These are phyloP conservation scores for Xylariomycetidae sp. DNA, from an alignment of 2,329 filamentous ascomycete genomes.

Conservation along the genomic window DNA sequence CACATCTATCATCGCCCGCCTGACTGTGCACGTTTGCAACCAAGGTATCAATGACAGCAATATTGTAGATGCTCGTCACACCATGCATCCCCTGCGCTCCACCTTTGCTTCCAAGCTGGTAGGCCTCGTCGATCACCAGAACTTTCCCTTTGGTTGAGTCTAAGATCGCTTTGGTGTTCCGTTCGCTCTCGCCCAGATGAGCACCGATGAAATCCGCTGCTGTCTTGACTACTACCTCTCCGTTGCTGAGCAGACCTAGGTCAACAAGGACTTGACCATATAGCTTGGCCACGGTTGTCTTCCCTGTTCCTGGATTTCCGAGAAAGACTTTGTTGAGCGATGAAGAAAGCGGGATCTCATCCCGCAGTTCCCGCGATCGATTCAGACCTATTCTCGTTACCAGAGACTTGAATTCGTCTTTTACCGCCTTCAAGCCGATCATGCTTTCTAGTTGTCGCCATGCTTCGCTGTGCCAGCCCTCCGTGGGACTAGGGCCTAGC, in stretches of 20 bases:
- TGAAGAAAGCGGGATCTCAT: neutral
- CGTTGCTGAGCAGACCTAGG: slow-evolving; percentile 7
- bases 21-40: slow-evolving; percentile 57
- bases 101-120: slow-evolving; percentile 35
- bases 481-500: slow-evolving; percentile 1
- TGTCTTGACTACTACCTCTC: slow-evolving; percentile 6
- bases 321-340: slow-evolving; percentile 7
- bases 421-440: slow-evolving; percentile 5
- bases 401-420: slow-evolving; percentile 2
- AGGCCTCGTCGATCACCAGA: slow-evolving; percentile 41
- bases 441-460: slow-evolving; percentile 3
- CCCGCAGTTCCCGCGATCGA: slow-evolving; percentile 2
- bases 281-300: slow-evolving; percentile 5
- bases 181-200: slow-evolving; percentile 3
- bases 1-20: slow-evolving; percentile 58
- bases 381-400: slow-evolving; percentile 1
- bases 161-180: slow-evolving; percentile 3
- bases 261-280: slow-evolving; percentile 8
- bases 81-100: slow-evolving; percentile 21
- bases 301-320: slow-evolving; percentile 6
- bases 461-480: slow-evolving; percentile 1
- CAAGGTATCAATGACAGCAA: slow-evolving; percentile 50
- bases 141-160: slow-evolving; percentile 8
- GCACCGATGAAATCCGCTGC: slow-evolving; percentile 4
- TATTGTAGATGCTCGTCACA: slow-evolving; percentile 9